These are phyloP conservation scores for Cystobasidiaceae sp. DNA, from an alignment of 1,284 basidiomycete species.

Conservation along the genomic window DNA sequence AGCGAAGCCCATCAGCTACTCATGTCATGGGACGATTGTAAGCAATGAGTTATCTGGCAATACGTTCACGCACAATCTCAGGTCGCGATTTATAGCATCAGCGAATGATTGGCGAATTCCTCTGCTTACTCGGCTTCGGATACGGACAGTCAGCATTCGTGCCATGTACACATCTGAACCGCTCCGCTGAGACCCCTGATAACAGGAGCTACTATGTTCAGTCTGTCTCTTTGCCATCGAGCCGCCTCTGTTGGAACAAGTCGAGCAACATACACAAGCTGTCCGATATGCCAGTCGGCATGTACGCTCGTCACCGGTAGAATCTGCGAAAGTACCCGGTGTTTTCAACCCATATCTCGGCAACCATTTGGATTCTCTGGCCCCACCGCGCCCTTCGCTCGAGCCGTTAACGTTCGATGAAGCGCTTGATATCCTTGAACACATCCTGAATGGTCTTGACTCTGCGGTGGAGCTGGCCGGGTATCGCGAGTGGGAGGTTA, in stretches of 20 bases:
- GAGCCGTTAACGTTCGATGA: not conserved
- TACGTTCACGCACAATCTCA: too few relatives aligned
- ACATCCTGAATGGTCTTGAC: slow-evolving; percentile 1
- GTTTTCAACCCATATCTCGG: slow-evolving; percentile 11
- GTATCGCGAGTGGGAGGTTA: not conserved
- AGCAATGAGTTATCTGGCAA: not conserved
- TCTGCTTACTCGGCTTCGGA: not conserved
- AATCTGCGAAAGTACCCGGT: too few relatives aligned
- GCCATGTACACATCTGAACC: too few relatives aligned
- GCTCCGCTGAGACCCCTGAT: too few relatives aligned
- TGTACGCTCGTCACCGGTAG: too few relatives aligned
- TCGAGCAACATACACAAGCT: not conserved
- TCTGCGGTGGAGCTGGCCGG: not conserved
- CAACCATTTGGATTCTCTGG: slow-evolving; percentile 2
- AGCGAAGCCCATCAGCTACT: slow-evolving; percentile 58
- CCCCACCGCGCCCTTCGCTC: slow-evolving; percentile 18
- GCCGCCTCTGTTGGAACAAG: slow-evolving; percentile 3
- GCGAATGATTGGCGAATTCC: slow-evolving; percentile 3
- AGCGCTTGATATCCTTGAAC: not conserved
- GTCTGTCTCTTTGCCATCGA: slow-evolving; percentile 18
- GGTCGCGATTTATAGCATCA: not conserved
- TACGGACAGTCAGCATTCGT: slow-evolving; percentile 8
- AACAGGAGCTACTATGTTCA: slow-evolving; percentile 17
- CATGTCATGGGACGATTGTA: slow-evolving; percentile 42
- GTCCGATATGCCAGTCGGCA: too few relatives aligned